Percentiles rank a stretch among this genome's conserved stretches.
Evolutionary conservation across 2,329 filamentous ascomycete species (phyloP).

Genomic region (Nannizzia gypsea): DNA sequence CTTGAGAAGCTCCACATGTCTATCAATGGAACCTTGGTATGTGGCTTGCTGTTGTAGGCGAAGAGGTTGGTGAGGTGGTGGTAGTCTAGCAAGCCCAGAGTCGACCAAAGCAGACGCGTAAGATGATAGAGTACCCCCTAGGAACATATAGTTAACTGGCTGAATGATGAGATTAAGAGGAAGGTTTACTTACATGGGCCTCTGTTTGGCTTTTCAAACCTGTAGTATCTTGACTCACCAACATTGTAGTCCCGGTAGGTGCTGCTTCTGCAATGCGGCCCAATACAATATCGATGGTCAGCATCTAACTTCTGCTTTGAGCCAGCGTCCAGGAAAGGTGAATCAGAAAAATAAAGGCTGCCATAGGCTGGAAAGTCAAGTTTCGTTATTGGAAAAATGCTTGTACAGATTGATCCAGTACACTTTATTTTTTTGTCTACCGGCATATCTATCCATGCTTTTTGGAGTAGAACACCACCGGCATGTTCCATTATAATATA

Average conservation of each 20-base stretch:
- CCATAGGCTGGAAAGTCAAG: slow-evolving; percentile 28
- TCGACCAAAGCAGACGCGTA: slow-evolving; percentile 32
- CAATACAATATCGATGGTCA: slow-evolving; percentile 13
- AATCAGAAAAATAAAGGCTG: slow-evolving; percentile 25
- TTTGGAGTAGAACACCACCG: slow-evolving; percentile 22
- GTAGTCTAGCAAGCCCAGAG: slow-evolving; percentile 27
- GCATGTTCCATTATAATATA: slow-evolving; percentile 34
- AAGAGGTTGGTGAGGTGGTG: slow-evolving; percentile 12
- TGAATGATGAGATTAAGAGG: too few species aligned
- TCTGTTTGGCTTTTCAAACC: slow-evolving; percentile 23
- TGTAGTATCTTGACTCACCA: slow-evolving; percentile 25
- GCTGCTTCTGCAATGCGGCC: slow-evolving; percentile 13
- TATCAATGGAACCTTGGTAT: slow-evolving; percentile 27
- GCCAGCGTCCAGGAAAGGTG: slow-evolving; percentile 14
- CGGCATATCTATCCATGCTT: slow-evolving; percentile 25
- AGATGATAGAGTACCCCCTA: slow-evolving; percentile 24
- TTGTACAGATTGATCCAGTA: slow-evolving; percentile 9
- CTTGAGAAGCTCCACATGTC: slow-evolving; percentile 25
- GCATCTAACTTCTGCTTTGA: slow-evolving; percentile 10
- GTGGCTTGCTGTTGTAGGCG: slow-evolving; percentile 16
- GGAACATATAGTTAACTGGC: too few species aligned
- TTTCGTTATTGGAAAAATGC: slow-evolving; percentile 13
- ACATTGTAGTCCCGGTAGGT: slow-evolving; percentile 16
- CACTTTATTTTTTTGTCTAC: slow-evolving; percentile 19
- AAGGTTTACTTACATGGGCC: slow-evolving; percentile 32